These are phyloP conservation scores for Pleurotus djamor DNA, from an alignment of 768 basidiomycete genomes.

Conservation along the genomic window DNA sequence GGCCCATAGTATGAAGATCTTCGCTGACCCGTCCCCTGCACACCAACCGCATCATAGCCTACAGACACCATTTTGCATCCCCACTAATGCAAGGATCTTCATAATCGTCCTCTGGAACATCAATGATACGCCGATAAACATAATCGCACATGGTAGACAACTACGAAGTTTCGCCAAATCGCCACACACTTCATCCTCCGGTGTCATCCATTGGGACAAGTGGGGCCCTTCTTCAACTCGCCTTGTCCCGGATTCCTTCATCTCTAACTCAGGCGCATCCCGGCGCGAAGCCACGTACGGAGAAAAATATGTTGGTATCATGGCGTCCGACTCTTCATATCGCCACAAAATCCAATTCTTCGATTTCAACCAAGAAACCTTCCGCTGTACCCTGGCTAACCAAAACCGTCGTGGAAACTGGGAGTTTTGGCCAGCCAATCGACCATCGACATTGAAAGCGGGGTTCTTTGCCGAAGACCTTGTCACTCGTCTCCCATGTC, in stretches of 20 bases:
- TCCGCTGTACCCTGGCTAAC: neutral
- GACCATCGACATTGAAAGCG: neutral
- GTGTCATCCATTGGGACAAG: neutral
- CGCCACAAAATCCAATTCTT: neutral
- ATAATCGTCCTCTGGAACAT: neutral
- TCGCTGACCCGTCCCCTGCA: neutral
- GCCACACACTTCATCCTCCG: neutral
- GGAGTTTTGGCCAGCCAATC: neutral
- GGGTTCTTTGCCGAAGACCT: neutral
- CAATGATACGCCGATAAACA: neutral
- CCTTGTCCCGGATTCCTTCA: neutral
- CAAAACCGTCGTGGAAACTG: neutral
- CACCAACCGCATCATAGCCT: neutral
- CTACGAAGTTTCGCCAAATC: neutral
- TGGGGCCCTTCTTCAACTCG: neutral
- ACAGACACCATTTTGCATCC: neutral
- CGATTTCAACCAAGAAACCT: neutral
- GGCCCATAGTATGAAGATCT: neutral
- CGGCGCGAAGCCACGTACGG: neutral
- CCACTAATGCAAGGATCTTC: neutral
- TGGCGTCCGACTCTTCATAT: neutral
- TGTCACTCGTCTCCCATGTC: neutral
- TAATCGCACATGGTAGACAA: neutral
- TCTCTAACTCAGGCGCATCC: neutral
- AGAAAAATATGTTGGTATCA: neutral